Conservation (phyloP, 768 basidiomycete genomes). For the Phanerodontia chrysosporium region DNA sequence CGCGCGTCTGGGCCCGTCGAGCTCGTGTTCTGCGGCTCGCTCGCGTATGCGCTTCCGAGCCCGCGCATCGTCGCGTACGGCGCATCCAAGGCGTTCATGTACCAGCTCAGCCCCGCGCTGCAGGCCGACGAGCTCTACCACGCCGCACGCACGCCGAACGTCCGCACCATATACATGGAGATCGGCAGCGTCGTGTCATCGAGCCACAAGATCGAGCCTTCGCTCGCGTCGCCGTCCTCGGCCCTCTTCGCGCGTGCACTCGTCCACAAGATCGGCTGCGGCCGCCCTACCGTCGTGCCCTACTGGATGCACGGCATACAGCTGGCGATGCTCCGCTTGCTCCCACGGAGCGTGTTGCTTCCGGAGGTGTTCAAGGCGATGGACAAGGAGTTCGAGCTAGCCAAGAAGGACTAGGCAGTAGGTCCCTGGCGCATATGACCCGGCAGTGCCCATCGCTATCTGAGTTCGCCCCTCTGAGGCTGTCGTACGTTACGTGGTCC, state of each 20-base stretch:
- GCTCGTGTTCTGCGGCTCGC: conserved; percentile 24
- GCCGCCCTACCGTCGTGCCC: conserved; percentile 15
- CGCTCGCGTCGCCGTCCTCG: conserved; percentile 12
- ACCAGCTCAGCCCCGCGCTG: conserved; percentile 17
- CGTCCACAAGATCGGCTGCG: conserved; percentile 21
- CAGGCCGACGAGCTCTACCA: conserved; percentile 22
- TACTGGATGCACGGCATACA: conserved; percentile 19
- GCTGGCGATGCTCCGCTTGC: not conserved
- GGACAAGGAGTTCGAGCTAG: conserved; percentile 3
- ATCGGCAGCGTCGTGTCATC: conserved; percentile 18
- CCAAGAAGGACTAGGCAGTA: conserved; percentile 4
- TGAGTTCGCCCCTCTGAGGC: too few relatives aligned
- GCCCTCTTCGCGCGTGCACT: conserved; percentile 18
- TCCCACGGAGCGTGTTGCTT: conserved; percentile 10
- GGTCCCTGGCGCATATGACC: too few relatives aligned
- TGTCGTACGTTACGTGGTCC: too few relatives aligned
- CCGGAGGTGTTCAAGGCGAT: conserved; percentile 1
- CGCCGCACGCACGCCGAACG: conserved; percentile 13
- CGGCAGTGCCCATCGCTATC: too few relatives aligned
- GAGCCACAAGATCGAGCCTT: conserved; percentile 1
- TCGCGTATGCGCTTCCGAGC: conserved; percentile 15
- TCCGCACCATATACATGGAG: conserved; percentile 20
- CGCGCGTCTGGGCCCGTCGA: conserved; percentile 18
- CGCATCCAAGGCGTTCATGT: conserved; percentile 23
- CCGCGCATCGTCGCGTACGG: conserved; percentile 22